These are phyloP conservation scores for Ophiostoma ulmi DNA, from an alignment of 2,329 filamentous ascomycete species.

Conservation along the genomic window DNA sequence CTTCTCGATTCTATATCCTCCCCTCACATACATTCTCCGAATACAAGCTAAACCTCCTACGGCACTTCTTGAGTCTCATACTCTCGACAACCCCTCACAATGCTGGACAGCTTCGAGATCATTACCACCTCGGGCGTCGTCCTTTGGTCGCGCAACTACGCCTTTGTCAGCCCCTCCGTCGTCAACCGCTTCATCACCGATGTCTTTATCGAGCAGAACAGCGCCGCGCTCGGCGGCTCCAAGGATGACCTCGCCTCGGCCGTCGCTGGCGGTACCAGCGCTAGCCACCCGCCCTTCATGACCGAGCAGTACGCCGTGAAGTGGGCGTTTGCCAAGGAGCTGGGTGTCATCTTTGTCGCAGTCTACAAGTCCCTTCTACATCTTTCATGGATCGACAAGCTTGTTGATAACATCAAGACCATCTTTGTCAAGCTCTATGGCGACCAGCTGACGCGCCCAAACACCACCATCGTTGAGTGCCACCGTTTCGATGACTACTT, in stretches of 20 bases:
- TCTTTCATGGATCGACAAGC: constrained; percentile 93
- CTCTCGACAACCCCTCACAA: constrained; percentile 38
- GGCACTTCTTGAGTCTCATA: neutral
- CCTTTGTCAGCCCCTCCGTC: constrained; percentile 70
- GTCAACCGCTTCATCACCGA: constrained; percentile 95
- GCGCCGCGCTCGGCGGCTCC: constrained; percentile 49
- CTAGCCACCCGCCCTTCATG: constrained; percentile 60
- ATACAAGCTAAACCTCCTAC: neutral
- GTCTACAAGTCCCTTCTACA: constrained; percentile 95
- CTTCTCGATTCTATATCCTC: neutral
- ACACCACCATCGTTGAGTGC: constrained; percentile 74
- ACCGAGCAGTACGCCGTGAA: constrained; percentile 92
- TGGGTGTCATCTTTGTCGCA: constrained; percentile 93
- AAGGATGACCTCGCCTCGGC: constrained; percentile 56
- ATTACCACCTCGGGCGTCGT: constrained; percentile 94
- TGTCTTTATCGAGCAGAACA: constrained; percentile 95
- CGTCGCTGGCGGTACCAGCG: constrained; percentile 45
- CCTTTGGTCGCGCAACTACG: constrained; percentile 87
- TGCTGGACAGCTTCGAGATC: constrained; percentile 97
- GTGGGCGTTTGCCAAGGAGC: constrained; percentile 87
- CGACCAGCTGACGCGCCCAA: constrained; percentile 74
- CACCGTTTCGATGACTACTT: constrained; percentile 84
- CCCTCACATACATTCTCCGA: neutral
- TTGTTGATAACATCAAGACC: constrained; percentile 89
- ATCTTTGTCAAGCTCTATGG: constrained; percentile 89